Base-by-base conservation (phyloP, 2,329 filamentous ascomycete genomes). In the Phoma herbarum region DNA sequence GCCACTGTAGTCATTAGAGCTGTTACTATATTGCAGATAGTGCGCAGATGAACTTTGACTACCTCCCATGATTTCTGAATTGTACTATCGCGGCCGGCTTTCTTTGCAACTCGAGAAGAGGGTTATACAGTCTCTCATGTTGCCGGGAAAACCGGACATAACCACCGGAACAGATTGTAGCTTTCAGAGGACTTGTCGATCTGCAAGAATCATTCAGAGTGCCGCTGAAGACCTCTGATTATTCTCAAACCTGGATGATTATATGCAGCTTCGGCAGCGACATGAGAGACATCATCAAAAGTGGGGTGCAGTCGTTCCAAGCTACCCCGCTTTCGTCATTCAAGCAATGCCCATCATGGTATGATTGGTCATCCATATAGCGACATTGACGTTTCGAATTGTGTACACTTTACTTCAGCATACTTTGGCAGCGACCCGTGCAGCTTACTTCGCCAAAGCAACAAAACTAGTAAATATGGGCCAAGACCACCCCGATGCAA, bases 401-500 rank as follows among this genome's bases (percentile, higher is more conserved):
- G 9, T 39, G 35, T 39, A 22, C 0, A 39, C n/a, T 44, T 18
- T 29, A 12, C 23, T n/a, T 2, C n/a, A 78, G 35, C 70, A 22
- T 2, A 31, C 41, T 9, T 7, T 35, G 9, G 22, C 5, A 52
- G 20, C 39, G 16, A 52, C 20, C 2, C 20, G 2, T 12, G 14
- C 20, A 35, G 4, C 28, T 39, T 14, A 45, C 12, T 5, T 11
- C n/a, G 5, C 3, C 6, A 23, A 2, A 46, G 65, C 49, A 57
- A 53, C n/a, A 28, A n/a, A 12, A 28, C 14, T 25, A 28, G 20
- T 33, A 56, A 67, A 11, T 26, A 75, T 74, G 73, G 66, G 64
- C 28, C 69, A 70, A 66, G 67, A 72, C 31, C 74, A 77, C 51
- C 75, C 75, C 44, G 74, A 76, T 55, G 69, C 75, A 10, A 66